Percentiles rank a stretch among this genome's conserved stretches.
phyloP scores from a whole-genome alignment of 208 protist genomes.

The Acanthamoeba healyi region DNA sequence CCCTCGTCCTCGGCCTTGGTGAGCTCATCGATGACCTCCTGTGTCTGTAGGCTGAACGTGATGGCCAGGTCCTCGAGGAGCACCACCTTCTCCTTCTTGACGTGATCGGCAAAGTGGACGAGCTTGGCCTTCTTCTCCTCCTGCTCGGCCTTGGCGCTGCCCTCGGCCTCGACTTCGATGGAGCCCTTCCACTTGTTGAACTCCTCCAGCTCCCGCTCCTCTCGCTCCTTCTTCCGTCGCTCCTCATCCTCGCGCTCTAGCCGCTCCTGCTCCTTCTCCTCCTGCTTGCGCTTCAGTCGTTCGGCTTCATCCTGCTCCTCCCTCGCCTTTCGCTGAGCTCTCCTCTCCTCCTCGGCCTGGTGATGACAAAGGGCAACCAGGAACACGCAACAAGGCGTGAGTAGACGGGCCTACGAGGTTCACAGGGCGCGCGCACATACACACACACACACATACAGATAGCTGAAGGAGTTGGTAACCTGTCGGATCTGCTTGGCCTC shows the following conservation, averaged over 20 bases:
- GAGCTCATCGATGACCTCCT: slow-evolving; percentile 82
- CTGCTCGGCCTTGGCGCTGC: neutral
- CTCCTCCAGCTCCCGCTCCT: neutral
- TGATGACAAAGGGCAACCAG: too few relatives aligned
- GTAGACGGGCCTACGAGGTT: neutral
- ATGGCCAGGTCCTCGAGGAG: slow-evolving; percentile 3
- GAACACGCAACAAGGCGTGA: neutral
- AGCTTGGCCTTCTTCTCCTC: slow-evolving; percentile 14
- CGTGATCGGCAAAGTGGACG: neutral
- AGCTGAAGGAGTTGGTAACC: too few relatives aligned
- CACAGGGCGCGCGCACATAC: too few relatives aligned
- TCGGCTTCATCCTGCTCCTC: neutral
- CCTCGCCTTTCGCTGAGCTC: neutral
- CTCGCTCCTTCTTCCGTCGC: neutral
- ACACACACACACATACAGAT: too few relatives aligned
- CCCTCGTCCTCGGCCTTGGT: slow-evolving; percentile 84
- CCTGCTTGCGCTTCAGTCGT: neutral
- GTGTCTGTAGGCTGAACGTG: neutral
- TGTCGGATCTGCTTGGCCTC: neutral
- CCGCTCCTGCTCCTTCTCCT: neutral
- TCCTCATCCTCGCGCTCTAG: slow-evolving; percentile 3
- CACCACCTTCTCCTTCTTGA: neutral
- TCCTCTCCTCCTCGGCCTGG: neutral
- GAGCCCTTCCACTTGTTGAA: slow-evolving; percentile 12
- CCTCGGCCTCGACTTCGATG: neutral